Evolutionary conservation across 1,284 basidiomycete genomes (phyloP), one percentile per base, ranked within the genome.

Genomic region (Tetrapyrgos nigripes): DNA sequence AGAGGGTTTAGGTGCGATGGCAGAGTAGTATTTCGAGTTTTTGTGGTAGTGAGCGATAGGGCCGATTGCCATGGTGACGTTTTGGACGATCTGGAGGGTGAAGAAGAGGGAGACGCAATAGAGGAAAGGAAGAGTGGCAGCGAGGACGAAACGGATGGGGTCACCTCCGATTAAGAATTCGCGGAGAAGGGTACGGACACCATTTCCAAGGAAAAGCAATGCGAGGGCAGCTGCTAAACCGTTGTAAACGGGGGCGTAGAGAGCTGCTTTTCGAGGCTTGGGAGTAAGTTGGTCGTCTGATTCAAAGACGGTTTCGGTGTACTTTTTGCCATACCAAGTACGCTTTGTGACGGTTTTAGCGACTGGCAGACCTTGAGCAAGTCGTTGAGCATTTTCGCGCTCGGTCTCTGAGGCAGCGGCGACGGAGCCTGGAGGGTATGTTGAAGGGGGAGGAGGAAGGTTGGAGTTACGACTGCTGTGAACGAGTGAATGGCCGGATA

Each of bases 71-170:
- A 87, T 88, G 19, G 84, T 77, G 59, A 92, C 66, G 68, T 89
- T 91, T 61, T 86, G 85, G 37, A 92, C 72, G 61, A 92, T 83
- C 66, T 89, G 84, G 8, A 88, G 73, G 1, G 83, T 75, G 68
- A 91, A 90, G 73, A 91, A 91, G 61, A 92, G 77, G 4, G 88
- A 87, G 19, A 93, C 83, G 61, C 87, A 86, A 66, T 88, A 93
- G 3, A 93, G 76, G 55, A 90, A 75, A 0, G 93, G 91, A 1
- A 83, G 68, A 0, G 87, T 79, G 11, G 81, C 80, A 21, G 85
- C 67, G 45, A 95, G 79, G 0, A 83, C 80, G 65, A 94, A 88
- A 17, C 92, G 86, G 3, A 70, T 72, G 65, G 79, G 85, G 17
- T 75, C 74, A n/a, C 84, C 84, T 66, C 94, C 93, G 14, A 93